Base-by-base conservation (phyloP, 495 filamentous ascomycete species). In the Podospora pseudoanserina region DNA sequence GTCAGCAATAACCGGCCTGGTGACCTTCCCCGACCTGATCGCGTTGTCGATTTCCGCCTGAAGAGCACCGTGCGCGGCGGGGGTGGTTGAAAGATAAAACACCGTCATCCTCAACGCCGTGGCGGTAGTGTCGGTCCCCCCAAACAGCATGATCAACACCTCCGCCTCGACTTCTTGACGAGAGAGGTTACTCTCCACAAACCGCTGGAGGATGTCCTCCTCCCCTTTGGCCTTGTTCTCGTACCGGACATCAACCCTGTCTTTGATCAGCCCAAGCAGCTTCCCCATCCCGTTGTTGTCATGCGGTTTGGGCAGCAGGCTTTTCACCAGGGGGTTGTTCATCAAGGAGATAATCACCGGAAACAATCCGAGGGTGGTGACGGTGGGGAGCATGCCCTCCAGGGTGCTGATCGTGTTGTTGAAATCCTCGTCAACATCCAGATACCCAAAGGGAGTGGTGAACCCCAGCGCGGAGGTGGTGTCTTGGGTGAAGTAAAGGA, bases 91-190 rank as follows among this genome's bases (percentile, higher is more conserved):
- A 0, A 88, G 78, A 44, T 79, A 78, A 73, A 82, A 87, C 65
- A 88, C 72, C 9, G 79, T 77, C 66, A 81, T 83, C 28, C 79
- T 74, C 65, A 88, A 75, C 18, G 82, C 80, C 30, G 83, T 82
- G 15, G 83, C 83, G 0, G 85, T 87, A 0, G 85, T 86, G 39
- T 83, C 85, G 9, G 77, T 79, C 11, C 86, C 86, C 5, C 84
- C 86, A 63, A 86, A 81, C 75, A 87, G 23, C 26, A 65, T 61
- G 6, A 73, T 60, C 20, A 73, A n/a, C 0, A 66, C 65, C 32
- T 73, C 71, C n/a, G 62, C 55, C 55, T 73, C 68, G 66, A 68
- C 71, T 32, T 73, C 64, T 9, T 58, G 19, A 11, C 49, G 68
- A 30, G 66, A 53, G 27, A 73, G 28, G 3, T 65, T 61, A 6